These are phyloP conservation scores for Cladophialophora psammophila DNA, from an alignment of 2,329 filamentous ascomycete genomes.

Conservation along the genomic window DNA sequence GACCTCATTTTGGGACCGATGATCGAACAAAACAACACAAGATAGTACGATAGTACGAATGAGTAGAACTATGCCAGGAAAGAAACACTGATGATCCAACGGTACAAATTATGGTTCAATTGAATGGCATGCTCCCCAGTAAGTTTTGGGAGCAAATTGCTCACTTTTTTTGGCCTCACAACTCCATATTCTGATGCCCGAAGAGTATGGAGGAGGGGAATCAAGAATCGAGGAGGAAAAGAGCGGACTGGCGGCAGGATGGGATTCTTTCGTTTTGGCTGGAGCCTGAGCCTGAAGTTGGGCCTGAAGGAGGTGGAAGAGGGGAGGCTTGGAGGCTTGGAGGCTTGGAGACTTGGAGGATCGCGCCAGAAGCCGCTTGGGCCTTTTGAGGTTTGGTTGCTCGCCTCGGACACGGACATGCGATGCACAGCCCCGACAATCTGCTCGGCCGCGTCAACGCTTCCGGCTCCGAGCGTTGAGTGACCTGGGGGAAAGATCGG, in stretches of 20 bases:
- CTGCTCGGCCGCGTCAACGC: constrained; percentile 14
- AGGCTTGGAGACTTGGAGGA: not conserved
- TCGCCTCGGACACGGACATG: constrained; percentile 1
- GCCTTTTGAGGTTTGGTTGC: constrained; percentile 17
- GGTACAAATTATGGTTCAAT: constrained; percentile 13
- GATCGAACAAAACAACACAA: constrained; percentile 8
- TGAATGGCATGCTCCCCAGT: constrained; percentile 20
- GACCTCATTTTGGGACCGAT: constrained; percentile 30
- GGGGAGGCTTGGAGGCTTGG: not conserved
- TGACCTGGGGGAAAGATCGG: not conserved
- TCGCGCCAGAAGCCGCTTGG: constrained; percentile 10
- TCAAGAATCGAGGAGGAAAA: constrained; percentile 9
- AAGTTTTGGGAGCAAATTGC: constrained; percentile 14
- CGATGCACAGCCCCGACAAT: constrained; percentile 15
- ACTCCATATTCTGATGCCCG: constrained; percentile 28
- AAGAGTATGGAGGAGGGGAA: constrained; percentile 1
- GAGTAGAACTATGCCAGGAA: constrained; percentile 9
- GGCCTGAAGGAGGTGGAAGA: constrained; percentile 2
- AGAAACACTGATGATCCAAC: constrained; percentile 12
- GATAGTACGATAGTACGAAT: not conserved
- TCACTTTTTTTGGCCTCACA: constrained; percentile 23
- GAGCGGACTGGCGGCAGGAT: not conserved
- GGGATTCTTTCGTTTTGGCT: constrained; percentile 24
- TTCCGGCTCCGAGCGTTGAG: constrained; percentile 41
- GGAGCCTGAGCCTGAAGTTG: constrained; percentile 26